phyloP scores from a whole-genome alignment of 768 basidiomycete genomes.

The Brasilioporus rufonigricans region DNA sequence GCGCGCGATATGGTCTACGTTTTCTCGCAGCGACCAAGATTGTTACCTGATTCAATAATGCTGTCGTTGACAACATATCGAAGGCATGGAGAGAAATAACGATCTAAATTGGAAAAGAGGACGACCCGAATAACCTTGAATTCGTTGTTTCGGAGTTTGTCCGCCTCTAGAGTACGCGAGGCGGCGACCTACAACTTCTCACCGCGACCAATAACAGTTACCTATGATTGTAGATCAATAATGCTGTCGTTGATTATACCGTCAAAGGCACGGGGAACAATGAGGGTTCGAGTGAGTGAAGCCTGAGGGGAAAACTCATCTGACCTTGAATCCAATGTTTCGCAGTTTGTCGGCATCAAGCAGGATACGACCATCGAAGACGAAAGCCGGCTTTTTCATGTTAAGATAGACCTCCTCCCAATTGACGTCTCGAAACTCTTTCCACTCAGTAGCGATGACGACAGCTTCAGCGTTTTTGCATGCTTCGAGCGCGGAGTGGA shows the following conservation, averaged over 20 bases:
- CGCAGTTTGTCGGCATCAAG: constrained; percentile 78
- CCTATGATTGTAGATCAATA: constrained; percentile 33
- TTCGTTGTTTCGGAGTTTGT: neutral
- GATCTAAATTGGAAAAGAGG: neutral
- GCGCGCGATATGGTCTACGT: constrained; percentile 20
- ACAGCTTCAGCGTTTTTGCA: constrained; percentile 89
- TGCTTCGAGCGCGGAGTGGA: constrained; percentile 75
- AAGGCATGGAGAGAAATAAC: neutral
- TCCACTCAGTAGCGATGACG: constrained; percentile 97
- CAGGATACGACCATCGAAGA: constrained; percentile 91
- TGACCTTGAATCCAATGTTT: constrained; percentile 86
- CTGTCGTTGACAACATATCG: constrained; percentile 1
- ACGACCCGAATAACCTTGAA: constrained; percentile 34
- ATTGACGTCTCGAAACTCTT: constrained; percentile 90
- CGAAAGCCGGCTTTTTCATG: constrained; percentile 98
- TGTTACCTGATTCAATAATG: constrained; percentile 38
- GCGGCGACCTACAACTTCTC: constrained; percentile 35
- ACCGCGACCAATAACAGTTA: constrained; percentile 60
- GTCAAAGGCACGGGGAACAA: neutral
- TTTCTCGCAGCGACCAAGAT: constrained; percentile 53
- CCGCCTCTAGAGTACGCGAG: too few species aligned
- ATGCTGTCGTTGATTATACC: constrained; percentile 6
- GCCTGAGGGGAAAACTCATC: neutral
- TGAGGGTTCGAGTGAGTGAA: neutral
- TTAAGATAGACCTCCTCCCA: constrained; percentile 81